Percentiles rank a stretch among this genome's conserved stretches.
These are phyloP conservation scores for Penicillium sp. DNA, from an alignment of 2,329 filamentous ascomycete genomes.

Conservation along the genomic window DNA sequence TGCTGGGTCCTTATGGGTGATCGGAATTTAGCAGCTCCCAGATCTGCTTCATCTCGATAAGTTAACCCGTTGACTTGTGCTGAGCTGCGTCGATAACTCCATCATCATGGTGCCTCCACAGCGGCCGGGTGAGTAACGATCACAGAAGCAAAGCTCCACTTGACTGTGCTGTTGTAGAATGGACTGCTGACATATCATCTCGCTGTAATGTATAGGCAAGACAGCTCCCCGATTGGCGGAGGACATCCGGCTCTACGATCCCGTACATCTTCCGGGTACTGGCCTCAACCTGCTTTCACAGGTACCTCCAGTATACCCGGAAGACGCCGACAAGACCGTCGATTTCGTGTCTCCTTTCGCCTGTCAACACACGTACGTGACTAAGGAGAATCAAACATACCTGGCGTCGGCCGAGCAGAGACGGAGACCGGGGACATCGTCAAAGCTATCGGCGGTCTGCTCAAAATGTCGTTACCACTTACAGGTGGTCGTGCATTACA, in stretches of 20 bases:
- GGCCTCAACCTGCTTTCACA: slow-evolving; percentile 65
- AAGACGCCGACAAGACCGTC: slow-evolving; percentile 42
- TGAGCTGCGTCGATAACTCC: slow-evolving; percentile 5
- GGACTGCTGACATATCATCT: slow-evolving; percentile 13
- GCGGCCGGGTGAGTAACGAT: slow-evolving; percentile 41
- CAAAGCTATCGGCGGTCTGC: slow-evolving; percentile 67
- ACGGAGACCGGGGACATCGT: slow-evolving; percentile 53
- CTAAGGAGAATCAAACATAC: slow-evolving; percentile 62
- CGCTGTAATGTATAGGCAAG: slow-evolving; percentile 50
- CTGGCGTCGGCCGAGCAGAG: slow-evolving; percentile 50
- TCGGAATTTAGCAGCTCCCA: background rate
- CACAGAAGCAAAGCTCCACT: background rate
- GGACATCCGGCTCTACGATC: slow-evolving; percentile 54
- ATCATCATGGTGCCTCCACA: slow-evolving; percentile 40
- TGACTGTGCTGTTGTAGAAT: slow-evolving; percentile 1
- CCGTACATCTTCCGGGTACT: slow-evolving; percentile 48
- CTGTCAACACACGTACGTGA: slow-evolving; percentile 66
- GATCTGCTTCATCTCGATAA: background rate
- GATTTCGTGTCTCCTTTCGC: slow-evolving; percentile 49
- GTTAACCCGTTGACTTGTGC: background rate
- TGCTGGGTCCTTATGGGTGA: slow-evolving; percentile 11
- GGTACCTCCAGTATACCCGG: slow-evolving; percentile 59
- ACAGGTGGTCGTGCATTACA: slow-evolving; percentile 62
- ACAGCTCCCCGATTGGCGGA: slow-evolving; percentile 56
- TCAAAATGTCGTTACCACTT: slow-evolving; percentile 67